Evolutionary conservation across 78 protist genomes (phyloP).

Genomic region (Neovahlkampfia damariscottae): DNA sequence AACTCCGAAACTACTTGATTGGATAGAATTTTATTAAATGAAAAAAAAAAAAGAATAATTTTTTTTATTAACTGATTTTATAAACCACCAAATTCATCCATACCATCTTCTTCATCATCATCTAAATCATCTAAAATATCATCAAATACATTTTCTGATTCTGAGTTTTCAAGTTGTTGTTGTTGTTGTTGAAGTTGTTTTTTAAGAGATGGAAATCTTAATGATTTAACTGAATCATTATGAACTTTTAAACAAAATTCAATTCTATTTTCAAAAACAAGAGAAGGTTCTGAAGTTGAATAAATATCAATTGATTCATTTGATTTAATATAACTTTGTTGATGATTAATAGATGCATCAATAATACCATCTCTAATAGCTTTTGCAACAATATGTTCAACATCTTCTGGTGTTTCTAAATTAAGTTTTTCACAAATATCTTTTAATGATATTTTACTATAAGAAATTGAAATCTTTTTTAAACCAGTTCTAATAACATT

Average conservation of each 20-base stretch:
- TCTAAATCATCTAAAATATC: no score
- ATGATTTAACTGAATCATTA: constrained; percentile 59
- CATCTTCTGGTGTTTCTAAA: constrained; percentile 72
- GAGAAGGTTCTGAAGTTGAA: constrained; percentile 68
- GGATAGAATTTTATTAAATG: no score
- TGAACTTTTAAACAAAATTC: constrained; percentile 66
- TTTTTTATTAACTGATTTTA: no score
- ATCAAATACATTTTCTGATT: no score
- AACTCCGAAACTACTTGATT: no score
- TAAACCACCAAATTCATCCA: no score
- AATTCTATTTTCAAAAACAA: constrained; percentile 63
- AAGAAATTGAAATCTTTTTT: constrained; percentile 56
- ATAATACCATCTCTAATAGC: constrained; percentile 86
- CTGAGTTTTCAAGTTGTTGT: no score
- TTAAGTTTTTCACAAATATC: constrained; percentile 65
- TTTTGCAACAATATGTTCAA: constrained; percentile 82
- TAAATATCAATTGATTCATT: constrained; percentile 65
- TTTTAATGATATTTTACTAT: constrained; percentile 64
- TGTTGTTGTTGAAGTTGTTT: no score
- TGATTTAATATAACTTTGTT: constrained; percentile 32
- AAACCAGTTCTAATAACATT: constrained; percentile 91
- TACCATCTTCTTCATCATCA: no score
- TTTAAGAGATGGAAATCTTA: constrained; percentile 20
- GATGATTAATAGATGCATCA: constrained; percentile 73
- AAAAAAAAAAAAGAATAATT: no score